Evolutionary conservation across 495 filamentous ascomycete species (phyloP).

Genomic region (Patellaria atrata): DNA sequence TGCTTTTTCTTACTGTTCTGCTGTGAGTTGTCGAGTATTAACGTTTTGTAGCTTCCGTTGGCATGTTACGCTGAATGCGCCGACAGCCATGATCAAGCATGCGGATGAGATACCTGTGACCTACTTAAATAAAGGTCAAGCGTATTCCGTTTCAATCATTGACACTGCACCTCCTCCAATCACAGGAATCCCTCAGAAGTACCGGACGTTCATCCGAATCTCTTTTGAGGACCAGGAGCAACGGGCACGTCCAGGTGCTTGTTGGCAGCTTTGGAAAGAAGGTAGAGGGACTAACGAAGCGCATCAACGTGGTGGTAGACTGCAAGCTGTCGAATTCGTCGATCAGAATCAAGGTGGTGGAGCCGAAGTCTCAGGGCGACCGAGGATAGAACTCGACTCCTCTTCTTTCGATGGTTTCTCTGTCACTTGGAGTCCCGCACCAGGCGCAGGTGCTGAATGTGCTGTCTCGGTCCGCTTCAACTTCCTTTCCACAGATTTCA

Average conservation of each 20-base stretch:
- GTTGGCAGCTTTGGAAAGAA: slow-evolving; percentile 96
- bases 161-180: slow-evolving; percentile 47
- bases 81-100: slow-evolving; percentile 90
- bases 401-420: slow-evolving; percentile 87
- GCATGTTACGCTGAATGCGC: slow-evolving; percentile 76
- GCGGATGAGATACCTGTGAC: slow-evolving; percentile 81
- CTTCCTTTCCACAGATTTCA: slow-evolving; percentile 96
- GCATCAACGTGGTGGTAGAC: slow-evolving; percentile 70
- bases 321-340: slow-evolving; percentile 88
- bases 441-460: slow-evolving; percentile 51
- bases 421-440: slow-evolving; percentile 67
- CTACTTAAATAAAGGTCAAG: slow-evolving; percentile 94
- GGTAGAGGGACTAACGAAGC: slow-evolving; percentile 79
- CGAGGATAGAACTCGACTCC: slow-evolving; percentile 62
- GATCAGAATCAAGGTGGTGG: slow-evolving; percentile 53
- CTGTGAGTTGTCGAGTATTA: slow-evolving; percentile 8
- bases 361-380: slow-evolving; percentile 53
- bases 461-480: slow-evolving; percentile 86
- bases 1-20: background rate
- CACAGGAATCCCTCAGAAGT: slow-evolving; percentile 35
- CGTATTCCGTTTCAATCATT: slow-evolving; percentile 64
- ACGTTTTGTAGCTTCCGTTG: slow-evolving; percentile 65
- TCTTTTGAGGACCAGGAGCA: slow-evolving; percentile 93
- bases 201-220: slow-evolving; percentile 76
- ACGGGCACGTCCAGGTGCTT: slow-evolving; percentile 60